Percentiles rank a stretch among this genome's conserved stretches.
These are phyloP conservation scores for Castanospermum australe DNA, from an alignment of 306 rosid genomes.

Conservation along the genomic window DNA sequence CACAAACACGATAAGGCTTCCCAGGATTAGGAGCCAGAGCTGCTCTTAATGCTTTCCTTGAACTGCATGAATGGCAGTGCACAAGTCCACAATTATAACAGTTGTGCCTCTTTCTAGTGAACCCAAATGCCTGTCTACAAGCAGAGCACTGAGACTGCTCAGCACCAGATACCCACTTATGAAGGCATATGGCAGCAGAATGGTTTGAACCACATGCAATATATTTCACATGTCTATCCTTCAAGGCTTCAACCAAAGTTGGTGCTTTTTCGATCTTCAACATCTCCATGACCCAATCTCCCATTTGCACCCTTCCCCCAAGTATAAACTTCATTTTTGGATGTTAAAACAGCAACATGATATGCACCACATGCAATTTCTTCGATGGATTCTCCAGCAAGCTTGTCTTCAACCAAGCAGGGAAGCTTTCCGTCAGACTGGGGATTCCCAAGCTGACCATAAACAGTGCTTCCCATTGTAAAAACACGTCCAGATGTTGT, in stretches of 20 bases:
- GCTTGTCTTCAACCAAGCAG: conserved; percentile 79
- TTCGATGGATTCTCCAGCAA: conserved; percentile 72
- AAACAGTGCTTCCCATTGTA: conserved; percentile 96
- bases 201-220: conserved; percentile 93
- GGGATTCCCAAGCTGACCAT: conserved; percentile 97
- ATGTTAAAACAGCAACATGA: conserved; percentile 83
- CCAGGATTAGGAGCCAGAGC: conserved; percentile 90
- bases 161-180: conserved; percentile 95
- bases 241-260: conserved; percentile 82
- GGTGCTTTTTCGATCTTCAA: conserved; percentile 91
- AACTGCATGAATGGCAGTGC: conserved; percentile 97
- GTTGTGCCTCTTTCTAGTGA: conserved; percentile 95
- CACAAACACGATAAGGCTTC: conserved; percentile 92
- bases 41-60: conserved; percentile 89
- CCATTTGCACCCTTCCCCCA: conserved; percentile 99
- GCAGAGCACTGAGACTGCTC: conserved; percentile 99
- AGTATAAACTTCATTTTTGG: conserved; percentile 89
- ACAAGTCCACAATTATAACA: conserved; percentile 99
- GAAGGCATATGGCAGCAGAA: conserved; percentile 92
- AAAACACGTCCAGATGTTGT: conserved; percentile 87
- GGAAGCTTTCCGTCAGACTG: conserved; percentile 86
- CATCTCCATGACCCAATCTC: conserved; percentile 96
- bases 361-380: conserved; percentile 96
- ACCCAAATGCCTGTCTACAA: conserved; percentile 97
- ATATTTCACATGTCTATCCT: conserved; percentile 89